Evolutionary conservation across 2,329 filamentous ascomycete species (phyloP), one percentile per base, ranked within the genome.

Genomic region (Phyllosticta capitalensis): DNA sequence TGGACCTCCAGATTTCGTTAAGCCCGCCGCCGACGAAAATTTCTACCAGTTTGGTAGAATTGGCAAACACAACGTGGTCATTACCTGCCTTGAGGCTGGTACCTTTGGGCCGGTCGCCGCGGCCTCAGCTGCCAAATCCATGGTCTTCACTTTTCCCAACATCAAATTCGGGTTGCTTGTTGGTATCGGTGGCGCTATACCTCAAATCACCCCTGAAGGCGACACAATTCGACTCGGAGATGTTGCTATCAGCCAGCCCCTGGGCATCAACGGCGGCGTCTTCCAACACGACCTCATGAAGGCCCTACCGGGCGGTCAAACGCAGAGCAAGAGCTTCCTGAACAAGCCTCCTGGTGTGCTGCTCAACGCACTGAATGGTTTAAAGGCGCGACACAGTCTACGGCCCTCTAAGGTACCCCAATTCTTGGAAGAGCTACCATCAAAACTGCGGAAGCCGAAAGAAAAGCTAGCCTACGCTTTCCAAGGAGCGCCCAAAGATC

Each of bases 171-270:
- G 64, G 21, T 56, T 67, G 5, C 61, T 67, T 60, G 64, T 67
- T 2, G 66, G 66, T 9, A 67, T 67, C 19, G 64, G 62, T 1
- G 65, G 66, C 12, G 67, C 67, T 3, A 66, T 67, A 10, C 64
- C 63, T 17, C 64, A 38, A 38, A n/a, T n/a, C n/a, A n/a, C n/a
- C n/a, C 22, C 33, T 21, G 26, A 52, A 24, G 14, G 9, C 0
- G 66, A 69, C n/a, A n/a, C n/a, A n/a, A 62, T 68, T 2, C 64
- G 67, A 2, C 66, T 69, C 7, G 68, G 68, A 1, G 67, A 69
- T 51, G 59, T 69, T 10, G 65, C 67, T 1, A 60, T 69, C 26
- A 67, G 67, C 50, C 56, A 61, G n/a, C 67, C 68, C 0, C 22
- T 56, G 1, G 54, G 56, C 0, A 30, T 21, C 2, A 57, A 58